Percentiles rank a stretch among this genome's conserved stretches.
phyloP scores from a whole-genome alignment of 2,329 filamentous ascomycete genomes.

The Cladosporium sp. region DNA sequence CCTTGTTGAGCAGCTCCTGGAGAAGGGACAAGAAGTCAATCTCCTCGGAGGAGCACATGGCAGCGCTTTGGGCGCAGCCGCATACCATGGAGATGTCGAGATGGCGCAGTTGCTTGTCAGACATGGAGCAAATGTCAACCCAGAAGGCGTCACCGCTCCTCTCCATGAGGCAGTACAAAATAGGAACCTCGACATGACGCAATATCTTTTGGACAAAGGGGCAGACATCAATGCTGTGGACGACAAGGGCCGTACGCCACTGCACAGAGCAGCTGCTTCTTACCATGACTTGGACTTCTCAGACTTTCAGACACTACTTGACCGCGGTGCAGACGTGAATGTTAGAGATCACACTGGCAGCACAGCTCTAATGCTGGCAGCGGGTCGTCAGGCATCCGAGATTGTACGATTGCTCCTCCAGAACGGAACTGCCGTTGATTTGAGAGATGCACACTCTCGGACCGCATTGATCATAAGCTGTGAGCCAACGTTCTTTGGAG shows the following conservation, averaged over 20 bases:
- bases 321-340: background rate
- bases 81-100: background rate
- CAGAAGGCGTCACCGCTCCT: background rate
- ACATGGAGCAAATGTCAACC: background rate
- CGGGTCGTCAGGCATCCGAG: no score
- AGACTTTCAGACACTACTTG: background rate
- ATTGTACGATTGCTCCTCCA: no score
- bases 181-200: slow-evolving; percentile 1
- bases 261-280: slow-evolving; percentile 9
- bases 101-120: background rate
- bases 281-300: background rate
- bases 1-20: background rate
- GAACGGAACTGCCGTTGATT: background rate
- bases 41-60: background rate
- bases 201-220: slow-evolving; percentile 20
- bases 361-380: background rate
- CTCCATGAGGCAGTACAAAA: background rate
- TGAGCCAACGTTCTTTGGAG: background rate
- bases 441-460: background rate
- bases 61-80: background rate
- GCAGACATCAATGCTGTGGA: slow-evolving; percentile 23
- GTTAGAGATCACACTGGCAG: background rate
- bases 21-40: background rate
- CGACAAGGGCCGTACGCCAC: slow-evolving; percentile 12
- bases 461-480: background rate